Base-by-base conservation (phyloP, 1,284 basidiomycete genomes). In the Ceratobasidium theobromae region DNA sequence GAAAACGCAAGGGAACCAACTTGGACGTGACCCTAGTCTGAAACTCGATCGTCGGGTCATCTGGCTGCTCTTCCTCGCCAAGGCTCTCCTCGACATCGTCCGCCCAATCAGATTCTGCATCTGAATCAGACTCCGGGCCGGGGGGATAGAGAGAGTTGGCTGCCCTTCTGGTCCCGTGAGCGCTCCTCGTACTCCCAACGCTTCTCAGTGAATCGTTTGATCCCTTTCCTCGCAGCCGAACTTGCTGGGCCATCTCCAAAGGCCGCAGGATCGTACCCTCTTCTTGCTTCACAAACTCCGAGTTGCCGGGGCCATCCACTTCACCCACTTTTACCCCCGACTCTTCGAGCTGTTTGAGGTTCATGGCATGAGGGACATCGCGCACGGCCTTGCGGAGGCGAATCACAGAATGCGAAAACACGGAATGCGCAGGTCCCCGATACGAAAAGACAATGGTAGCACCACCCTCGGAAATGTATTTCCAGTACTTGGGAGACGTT, bases 361-460 rank as follows among this genome's bases (percentile, higher is more conserved):
- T 68, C 16, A 45, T 23, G 18, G 57, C 21, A 30, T 51, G 48
- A 11, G 21, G 12, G 11, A 30, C 16, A 12, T 30, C 48, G 30
- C 62, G 49, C 21, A 53, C 68, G 6, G 74, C 68, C 74, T 95
- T 95, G 67, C 87, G 82, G 49, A 95, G 78, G 8, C 93, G 84
- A 32, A 97, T 79, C 0, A 89, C 88, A 43, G 79, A 89, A 5
- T 84, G 83, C 52, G 80, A 76, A 72, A 89, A 88, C 1, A 74
- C 69, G 1, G 79, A 74, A 55, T 76, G 68, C 0, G 70, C 52
- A 0, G 82, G 77, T 0, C 92, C 91, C 11, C 73, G 72, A 74
- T 94, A 95, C 6, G 88, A 86, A 76, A 93, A 92, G 23, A 96
- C 91, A 70, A 93, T 85, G 8, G 91, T 89, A 8, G 91, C 88